phyloP scores from a whole-genome alignment of 192 early-diverging fungal genomes.

The Coemansia brasiliensis region DNA sequence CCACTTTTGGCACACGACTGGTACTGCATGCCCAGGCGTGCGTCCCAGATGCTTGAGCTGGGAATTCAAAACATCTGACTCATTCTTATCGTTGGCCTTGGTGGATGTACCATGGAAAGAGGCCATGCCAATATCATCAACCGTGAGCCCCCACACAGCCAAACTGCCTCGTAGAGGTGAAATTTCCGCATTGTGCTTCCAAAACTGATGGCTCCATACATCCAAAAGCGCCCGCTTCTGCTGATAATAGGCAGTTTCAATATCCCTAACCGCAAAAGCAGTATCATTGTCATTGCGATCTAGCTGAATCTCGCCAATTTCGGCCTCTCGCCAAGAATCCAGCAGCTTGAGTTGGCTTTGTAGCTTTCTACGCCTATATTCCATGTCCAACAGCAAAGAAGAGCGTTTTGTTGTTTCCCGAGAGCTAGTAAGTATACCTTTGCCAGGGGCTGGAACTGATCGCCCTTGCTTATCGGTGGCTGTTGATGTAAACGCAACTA shows the following conservation, averaged over 20 bases:
- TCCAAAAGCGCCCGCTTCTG: slow-evolving; percentile 34
- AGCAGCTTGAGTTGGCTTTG: slow-evolving; percentile 24
- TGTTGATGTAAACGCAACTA: slow-evolving; percentile 82
- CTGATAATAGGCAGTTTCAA: slow-evolving; percentile 10
- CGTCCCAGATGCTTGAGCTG: slow-evolving; percentile 87
- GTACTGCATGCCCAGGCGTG: slow-evolving; percentile 76
- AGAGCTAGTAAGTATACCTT: slow-evolving; percentile 86
- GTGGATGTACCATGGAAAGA: slow-evolving; percentile 96
- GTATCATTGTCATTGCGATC: neutral
- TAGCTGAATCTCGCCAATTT: slow-evolving; percentile 2
- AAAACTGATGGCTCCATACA: slow-evolving; percentile 85
- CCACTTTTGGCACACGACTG: slow-evolving; percentile 87
- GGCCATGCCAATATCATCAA: slow-evolving; percentile 89
- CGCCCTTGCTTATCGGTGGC: slow-evolving; percentile 94
- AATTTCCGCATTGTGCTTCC: slow-evolving; percentile 70
- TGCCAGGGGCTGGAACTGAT: slow-evolving; percentile 89
- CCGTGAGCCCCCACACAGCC: slow-evolving; percentile 80
- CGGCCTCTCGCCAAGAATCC: slow-evolving; percentile 8
- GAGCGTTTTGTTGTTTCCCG: slow-evolving; percentile 62
- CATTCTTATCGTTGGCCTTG: slow-evolving; percentile 95
- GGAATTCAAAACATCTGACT: slow-evolving; percentile 83
- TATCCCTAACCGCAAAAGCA: slow-evolving; percentile 1
- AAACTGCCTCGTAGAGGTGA: slow-evolving; percentile 86
- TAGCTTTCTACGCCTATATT: slow-evolving; percentile 79
- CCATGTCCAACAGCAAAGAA: slow-evolving; percentile 68